phyloP scores from a whole-genome alignment of 2,329 filamentous ascomycete species.

The Colletotrichum simmondsii region DNA sequence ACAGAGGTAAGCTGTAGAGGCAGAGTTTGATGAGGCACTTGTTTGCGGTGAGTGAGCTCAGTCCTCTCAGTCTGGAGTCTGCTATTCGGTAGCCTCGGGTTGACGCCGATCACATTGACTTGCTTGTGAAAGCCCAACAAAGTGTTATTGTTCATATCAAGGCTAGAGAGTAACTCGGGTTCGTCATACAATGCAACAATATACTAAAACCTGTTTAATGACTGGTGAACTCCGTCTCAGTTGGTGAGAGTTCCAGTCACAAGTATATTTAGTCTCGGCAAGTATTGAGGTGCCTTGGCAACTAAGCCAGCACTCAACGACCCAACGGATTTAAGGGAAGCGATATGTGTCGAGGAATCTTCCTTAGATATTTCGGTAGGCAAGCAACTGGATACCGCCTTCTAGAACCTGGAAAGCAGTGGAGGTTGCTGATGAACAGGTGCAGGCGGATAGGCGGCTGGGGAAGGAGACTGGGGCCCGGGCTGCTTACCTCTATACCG shows the following conservation, averaged over 20 bases:
- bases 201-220: background rate
- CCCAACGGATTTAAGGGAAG: background rate
- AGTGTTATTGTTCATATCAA: background rate
- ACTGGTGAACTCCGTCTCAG: background rate
- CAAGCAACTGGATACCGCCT: background rate
- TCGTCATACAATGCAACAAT: background rate
- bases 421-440: constrained; percentile 1
- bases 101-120: background rate
- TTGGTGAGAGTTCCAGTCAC: background rate
- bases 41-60: background rate
- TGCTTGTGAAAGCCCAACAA: background rate
- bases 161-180: background rate
- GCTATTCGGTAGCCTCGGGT: background rate
- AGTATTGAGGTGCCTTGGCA: background rate
- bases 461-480: background rate
- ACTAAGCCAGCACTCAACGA: background rate
- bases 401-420: background rate
- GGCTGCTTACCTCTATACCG: background rate
- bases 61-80: background rate
- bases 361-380: too few relatives aligned
- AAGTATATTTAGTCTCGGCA: background rate
- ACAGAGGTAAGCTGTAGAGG: background rate
- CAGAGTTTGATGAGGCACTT: background rate
- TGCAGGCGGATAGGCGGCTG: background rate
- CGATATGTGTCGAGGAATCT: background rate